A percentile compares a stretch with the other conserved stretches of the same genome.
phyloP scores from a whole-genome alignment of 2,329 filamentous ascomycete species.

The Epichloe sp. region DNA sequence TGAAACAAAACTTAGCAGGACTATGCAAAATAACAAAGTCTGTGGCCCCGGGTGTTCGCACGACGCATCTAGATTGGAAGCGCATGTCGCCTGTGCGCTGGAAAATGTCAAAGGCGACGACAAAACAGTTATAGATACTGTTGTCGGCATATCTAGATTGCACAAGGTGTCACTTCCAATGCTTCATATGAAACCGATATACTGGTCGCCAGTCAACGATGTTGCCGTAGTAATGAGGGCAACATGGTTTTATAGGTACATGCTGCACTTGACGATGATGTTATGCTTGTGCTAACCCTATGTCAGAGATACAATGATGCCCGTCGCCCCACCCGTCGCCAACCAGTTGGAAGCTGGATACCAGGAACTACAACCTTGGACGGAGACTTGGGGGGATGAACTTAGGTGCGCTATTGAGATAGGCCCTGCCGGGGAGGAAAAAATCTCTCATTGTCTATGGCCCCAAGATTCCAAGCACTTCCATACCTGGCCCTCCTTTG shows the following conservation, averaged over 20 bases:
- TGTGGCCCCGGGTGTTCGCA: neutral
- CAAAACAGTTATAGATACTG: conserved; percentile 40
- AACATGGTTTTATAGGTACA: conserved; percentile 85
- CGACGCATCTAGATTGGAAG: neutral
- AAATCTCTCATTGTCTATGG: conserved; percentile 77
- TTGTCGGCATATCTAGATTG: conserved; percentile 79
- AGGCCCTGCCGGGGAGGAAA: conserved; percentile 73
- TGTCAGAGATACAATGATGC: conserved; percentile 68
- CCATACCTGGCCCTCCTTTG: conserved; percentile 7
- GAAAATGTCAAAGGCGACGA: conserved; percentile 14
- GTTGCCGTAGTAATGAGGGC: conserved; percentile 69
- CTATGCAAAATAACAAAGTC: neutral
- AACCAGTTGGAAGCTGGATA: conserved; percentile 93
- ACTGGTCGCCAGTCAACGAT: conserved; percentile 92
- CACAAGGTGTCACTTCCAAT: conserved; percentile 77
- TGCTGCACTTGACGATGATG: neutral
- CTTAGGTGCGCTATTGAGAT: conserved; percentile 82
- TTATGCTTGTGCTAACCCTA: conserved; percentile 9
- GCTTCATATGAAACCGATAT: conserved; percentile 87
- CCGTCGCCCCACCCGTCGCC: conserved; percentile 70
- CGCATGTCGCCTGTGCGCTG: conserved; percentile 2
- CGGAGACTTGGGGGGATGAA: conserved; percentile 85
- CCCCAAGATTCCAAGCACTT: conserved; percentile 35
- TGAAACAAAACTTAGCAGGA: neutral
- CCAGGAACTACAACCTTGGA: conserved; percentile 73